A percentile compares a stretch with the other conserved stretches of the same genome.
Evolutionary conservation across 1,284 basidiomycete species (phyloP).

Genomic region (Apiotrichum sp.): DNA sequence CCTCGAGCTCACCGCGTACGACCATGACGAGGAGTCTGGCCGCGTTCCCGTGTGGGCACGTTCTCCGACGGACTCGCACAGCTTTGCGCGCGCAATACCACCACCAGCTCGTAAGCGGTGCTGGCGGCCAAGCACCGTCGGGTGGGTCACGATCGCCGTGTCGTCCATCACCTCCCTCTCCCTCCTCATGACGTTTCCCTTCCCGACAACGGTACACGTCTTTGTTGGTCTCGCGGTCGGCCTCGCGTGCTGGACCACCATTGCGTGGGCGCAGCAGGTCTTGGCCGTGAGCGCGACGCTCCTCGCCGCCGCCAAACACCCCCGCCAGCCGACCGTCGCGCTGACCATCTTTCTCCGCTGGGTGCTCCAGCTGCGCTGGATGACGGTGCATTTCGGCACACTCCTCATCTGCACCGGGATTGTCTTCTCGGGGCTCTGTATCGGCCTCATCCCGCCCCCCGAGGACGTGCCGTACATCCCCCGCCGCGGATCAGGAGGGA

Average conservation of each 20-base stretch:
- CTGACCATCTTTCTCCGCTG: too few species aligned
- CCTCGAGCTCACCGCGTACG: too few species aligned
- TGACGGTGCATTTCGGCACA: neutral
- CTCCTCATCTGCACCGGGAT: conserved; percentile 12
- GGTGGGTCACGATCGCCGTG: too few species aligned
- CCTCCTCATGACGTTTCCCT: conserved; percentile 26
- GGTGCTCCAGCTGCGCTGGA: neutral
- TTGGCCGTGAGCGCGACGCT: neutral
- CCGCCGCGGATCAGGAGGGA: too few species aligned
- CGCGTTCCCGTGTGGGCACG: too few species aligned
- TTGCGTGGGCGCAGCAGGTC: conserved; percentile 7
- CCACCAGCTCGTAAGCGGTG: too few species aligned
- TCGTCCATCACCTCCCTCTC: too few species aligned
- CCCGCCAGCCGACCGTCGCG: too few species aligned
- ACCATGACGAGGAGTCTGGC: too few species aligned
- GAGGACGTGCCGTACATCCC: conserved; percentile 12
- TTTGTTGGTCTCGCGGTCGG: conserved; percentile 19
- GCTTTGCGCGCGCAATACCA: too few species aligned
- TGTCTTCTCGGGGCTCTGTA: conserved; percentile 14
- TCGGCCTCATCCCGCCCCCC: conserved; percentile 16
- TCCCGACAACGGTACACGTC: conserved; percentile 32
- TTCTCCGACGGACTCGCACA: too few species aligned
- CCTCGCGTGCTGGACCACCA: conserved; percentile 18
- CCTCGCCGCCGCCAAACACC: neutral
- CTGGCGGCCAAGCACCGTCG: too few species aligned